Percentiles rank a stretch among this genome's conserved stretches.
phyloP scores from a whole-genome alignment of 768 basidiomycete genomes.

The Suillus lakei region DNA sequence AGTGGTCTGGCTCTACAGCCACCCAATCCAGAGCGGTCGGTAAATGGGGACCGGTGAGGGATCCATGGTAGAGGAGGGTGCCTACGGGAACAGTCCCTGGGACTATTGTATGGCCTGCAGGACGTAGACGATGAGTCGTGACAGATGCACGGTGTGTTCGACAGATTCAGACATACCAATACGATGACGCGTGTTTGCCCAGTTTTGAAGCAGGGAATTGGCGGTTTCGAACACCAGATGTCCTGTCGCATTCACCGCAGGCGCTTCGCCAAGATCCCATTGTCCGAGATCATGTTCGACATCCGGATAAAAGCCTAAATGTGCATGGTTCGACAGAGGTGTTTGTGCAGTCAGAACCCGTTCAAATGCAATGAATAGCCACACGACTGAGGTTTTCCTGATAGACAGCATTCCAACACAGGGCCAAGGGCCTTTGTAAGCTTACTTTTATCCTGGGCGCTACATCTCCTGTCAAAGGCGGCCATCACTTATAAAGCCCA shows the following conservation, averaged over 20 bases:
- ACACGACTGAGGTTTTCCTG: background rate
- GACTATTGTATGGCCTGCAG: conserved; percentile 34
- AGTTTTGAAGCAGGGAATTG: conserved; percentile 40
- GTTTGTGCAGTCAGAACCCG: background rate
- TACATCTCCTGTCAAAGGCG: background rate
- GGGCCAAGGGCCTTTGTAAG: too few relatives aligned
- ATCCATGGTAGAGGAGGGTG: conserved; percentile 42
- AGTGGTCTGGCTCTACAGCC: conserved; percentile 41
- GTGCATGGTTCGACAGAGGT: background rate
- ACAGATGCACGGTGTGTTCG: background rate
- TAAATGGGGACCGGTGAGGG: conserved; percentile 14
- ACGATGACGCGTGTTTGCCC: conserved; percentile 42
- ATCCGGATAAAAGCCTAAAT: too few relatives aligned
- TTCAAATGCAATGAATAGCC: background rate
- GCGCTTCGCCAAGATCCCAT: conserved; percentile 29
- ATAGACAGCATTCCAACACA: background rate
- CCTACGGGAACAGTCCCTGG: conserved; percentile 39
- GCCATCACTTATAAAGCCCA: too few relatives aligned
- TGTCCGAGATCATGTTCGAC: background rate
- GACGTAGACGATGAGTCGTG: background rate
- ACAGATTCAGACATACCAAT: conserved; percentile 27
- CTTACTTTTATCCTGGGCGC: background rate
- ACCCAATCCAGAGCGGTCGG: conserved; percentile 30
- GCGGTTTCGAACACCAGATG: conserved; percentile 43
- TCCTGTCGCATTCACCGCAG: conserved; percentile 32